Conservation (phyloP, 306 rosid genomes). For the Senna siamea region DNA sequence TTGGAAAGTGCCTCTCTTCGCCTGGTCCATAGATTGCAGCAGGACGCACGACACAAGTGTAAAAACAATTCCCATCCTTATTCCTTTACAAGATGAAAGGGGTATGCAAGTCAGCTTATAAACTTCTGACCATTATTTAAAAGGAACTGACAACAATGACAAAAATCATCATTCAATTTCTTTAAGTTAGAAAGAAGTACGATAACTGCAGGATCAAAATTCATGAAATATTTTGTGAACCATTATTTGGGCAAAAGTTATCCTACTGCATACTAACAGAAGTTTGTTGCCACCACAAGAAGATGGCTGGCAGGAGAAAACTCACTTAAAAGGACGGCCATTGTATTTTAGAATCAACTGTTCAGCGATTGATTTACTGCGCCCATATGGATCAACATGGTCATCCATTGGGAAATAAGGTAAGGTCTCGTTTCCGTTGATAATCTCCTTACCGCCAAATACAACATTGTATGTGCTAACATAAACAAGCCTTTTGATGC, state of each 20-base stretch:
- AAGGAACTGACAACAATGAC: background rate
- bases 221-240: background rate
- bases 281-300: background rate
- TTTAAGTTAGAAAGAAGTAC: no score
- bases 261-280: conserved; percentile 3
- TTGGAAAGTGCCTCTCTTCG: conserved; percentile 90
- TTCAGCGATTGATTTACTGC: conserved; percentile 89
- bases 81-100: conserved; percentile 48
- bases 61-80: conserved; percentile 55
- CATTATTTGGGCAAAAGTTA: no score
- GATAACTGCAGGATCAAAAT: background rate
- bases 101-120: conserved; percentile 1
- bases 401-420: conserved; percentile 82
- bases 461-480: conserved; percentile 88
- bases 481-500: conserved; percentile 75
- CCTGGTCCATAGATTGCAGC: conserved; percentile 96
- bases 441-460: conserved; percentile 72
- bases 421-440: conserved; percentile 73
- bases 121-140: background rate
- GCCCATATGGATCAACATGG: conserved; percentile 77
- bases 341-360: conserved; percentile 85
- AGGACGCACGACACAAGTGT: conserved; percentile 88
- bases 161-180: conserved; percentile 6
- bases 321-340: conserved; percentile 70
- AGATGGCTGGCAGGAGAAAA: background rate